Conservation (phyloP, 1,284 basidiomycete genomes). For the Vanrija pseudolonga region DNA sequence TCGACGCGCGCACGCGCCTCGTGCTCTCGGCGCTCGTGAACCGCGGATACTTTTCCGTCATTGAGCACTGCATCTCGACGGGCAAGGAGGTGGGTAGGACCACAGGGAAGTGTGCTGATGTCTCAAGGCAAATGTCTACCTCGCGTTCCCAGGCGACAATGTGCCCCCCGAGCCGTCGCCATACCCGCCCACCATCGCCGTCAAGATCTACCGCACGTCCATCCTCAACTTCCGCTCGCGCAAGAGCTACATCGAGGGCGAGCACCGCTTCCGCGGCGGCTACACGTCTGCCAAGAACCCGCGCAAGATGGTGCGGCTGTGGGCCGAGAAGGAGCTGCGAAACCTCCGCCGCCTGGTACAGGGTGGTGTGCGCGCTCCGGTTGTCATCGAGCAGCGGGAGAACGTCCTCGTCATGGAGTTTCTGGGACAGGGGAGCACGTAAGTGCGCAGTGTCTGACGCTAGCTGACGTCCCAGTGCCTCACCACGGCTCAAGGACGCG, state of each 20-base stretch:
- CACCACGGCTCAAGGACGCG: constrained; percentile 87
- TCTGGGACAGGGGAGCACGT: constrained; percentile 65
- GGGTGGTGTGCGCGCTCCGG: constrained; percentile 81
- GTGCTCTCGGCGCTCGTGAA: constrained; percentile 93
- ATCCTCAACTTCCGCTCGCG: constrained; percentile 97
- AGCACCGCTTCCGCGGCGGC: constrained; percentile 88
- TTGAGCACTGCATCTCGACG: constrained; percentile 90
- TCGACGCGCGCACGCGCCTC: constrained; percentile 83
- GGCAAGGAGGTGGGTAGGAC: constrained; percentile 75
- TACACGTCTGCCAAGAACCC: constrained; percentile 85
- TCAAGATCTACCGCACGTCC: constrained; percentile 99
- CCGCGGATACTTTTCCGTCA: constrained; percentile 73
- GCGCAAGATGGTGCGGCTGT: constrained; percentile 96
- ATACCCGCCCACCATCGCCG: constrained; percentile 65
- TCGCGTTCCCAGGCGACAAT: constrained; percentile 65
- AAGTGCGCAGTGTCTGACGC: constrained; percentile 5
- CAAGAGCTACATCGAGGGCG: constrained; percentile 84
- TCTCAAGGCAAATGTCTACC: constrained; percentile 86
- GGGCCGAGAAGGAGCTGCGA: constrained; percentile 99
- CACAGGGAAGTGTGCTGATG: constrained; percentile 3
- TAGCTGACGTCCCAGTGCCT: constrained; percentile 59
- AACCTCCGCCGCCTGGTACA: constrained; percentile 80
- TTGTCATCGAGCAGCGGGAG: constrained; percentile 87
- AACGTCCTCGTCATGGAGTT: constrained; percentile 98
- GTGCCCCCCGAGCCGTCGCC: constrained; percentile 52